These are phyloP conservation scores for Panicum virgatum DNA, from an alignment of 202 grass and related monocot species.

Conservation along the genomic window DNA sequence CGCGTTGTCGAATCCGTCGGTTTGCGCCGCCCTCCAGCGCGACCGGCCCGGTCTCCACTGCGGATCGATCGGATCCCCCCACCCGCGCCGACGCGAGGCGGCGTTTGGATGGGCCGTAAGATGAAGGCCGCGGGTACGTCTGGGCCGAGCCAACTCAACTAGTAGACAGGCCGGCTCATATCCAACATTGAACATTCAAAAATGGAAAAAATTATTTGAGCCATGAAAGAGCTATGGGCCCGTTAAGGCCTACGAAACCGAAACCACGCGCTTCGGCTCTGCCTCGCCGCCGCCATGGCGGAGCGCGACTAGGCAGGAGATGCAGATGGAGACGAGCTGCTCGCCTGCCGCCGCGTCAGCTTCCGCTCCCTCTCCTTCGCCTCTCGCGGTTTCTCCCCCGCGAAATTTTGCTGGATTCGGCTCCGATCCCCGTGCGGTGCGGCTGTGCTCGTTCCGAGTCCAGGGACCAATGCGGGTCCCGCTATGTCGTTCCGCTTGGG, in stretches of 20 bases:
- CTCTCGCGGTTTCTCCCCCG: background rate
- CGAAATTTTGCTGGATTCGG: background rate
- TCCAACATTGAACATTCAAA: background rate
- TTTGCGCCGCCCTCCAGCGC: background rate
- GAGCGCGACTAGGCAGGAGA: constrained; percentile 1
- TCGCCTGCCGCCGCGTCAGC: background rate
- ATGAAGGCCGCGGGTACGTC: background rate
- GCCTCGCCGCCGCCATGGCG: background rate
- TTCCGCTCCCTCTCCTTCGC: background rate
- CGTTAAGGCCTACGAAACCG: background rate
- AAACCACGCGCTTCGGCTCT: background rate
- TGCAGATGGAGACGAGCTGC: background rate
- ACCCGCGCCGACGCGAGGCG: background rate
- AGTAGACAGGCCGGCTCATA: background rate
- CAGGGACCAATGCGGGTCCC: background rate
- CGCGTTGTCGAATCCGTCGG: constrained; percentile 7
- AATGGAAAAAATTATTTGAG: background rate
- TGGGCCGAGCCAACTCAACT: background rate
- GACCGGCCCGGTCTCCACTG: background rate
- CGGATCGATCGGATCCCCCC: too few relatives aligned
- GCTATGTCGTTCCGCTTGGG: background rate
- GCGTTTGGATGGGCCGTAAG: background rate
- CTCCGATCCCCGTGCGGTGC: background rate
- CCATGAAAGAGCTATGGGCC: background rate
- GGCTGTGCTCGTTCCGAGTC: background rate